phyloP scores from a whole-genome alignment of 1,284 basidiomycete genomes.

The Chalciporus piperatoides region DNA sequence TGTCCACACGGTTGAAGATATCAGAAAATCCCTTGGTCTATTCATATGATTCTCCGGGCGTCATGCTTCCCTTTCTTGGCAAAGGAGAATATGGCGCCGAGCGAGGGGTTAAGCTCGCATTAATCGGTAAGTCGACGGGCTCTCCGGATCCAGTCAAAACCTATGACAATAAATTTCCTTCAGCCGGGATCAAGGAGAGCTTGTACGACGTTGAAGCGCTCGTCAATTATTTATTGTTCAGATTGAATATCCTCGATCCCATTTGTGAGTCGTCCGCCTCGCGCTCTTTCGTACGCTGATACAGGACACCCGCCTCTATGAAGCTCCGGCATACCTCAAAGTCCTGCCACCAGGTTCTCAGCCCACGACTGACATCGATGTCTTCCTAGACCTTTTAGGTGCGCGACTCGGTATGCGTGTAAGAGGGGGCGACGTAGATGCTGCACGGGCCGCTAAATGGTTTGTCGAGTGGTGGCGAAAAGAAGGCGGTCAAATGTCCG shows the following conservation, averaged over 20 bases:
- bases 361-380: conserved; percentile 57
- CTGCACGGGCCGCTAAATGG: conserved; percentile 69
- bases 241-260: conserved; percentile 76
- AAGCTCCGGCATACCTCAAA: conserved; percentile 67
- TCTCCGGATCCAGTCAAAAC: neutral
- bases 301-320: neutral
- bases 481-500: conserved; percentile 56
- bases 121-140: conserved; percentile 68
- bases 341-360: conserved; percentile 51
- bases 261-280: conserved; percentile 46
- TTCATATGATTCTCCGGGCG: conserved; percentile 93
- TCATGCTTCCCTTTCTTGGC: conserved; percentile 97
- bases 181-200: conserved; percentile 93
- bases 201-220: conserved; percentile 84
- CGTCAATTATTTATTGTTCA: conserved; percentile 86
- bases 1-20: conserved; percentile 82
- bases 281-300: conserved; percentile 10
- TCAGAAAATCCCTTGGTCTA: conserved; percentile 81
- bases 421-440: conserved; percentile 71
- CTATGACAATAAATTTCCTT: conserved; percentile 16
- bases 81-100: conserved; percentile 81
- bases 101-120: conserved; percentile 86
- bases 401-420: conserved; percentile 75
- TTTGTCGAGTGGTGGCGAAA: conserved; percentile 86
- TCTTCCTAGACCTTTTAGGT: conserved; percentile 71